Conservation (phyloP, 768 basidiomycete genomes). For the Hygrophoropsis aurantiaca region DNA sequence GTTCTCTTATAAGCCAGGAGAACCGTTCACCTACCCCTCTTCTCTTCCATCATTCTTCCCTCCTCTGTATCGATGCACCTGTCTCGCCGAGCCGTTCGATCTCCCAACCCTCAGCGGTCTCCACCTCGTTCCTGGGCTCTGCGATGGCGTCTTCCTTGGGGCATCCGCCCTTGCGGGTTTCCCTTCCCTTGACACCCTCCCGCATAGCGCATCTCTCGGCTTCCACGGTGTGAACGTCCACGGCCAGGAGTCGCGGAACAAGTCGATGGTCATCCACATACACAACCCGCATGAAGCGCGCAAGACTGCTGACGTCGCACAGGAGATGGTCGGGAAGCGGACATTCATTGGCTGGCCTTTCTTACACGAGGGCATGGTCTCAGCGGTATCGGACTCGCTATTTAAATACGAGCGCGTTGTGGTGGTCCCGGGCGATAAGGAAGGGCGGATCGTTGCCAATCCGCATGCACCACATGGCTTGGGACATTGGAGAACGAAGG, state of each 20-base stretch:
- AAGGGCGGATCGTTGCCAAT: conserved; percentile 66
- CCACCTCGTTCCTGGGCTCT: conserved; percentile 81
- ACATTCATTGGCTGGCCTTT: conserved; percentile 92
- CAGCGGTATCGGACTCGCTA: conserved; percentile 80
- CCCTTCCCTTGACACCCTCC: conserved; percentile 90
- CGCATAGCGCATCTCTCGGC: conserved; percentile 71
- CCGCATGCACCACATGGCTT: conserved; percentile 72
- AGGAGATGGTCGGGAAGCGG: conserved; percentile 70
- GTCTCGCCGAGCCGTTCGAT: conserved; percentile 79
- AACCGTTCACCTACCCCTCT: conserved; percentile 78
- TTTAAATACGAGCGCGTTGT: conserved; percentile 81
- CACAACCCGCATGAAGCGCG: conserved; percentile 68
- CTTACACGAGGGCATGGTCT: conserved; percentile 87
- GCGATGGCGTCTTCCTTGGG: conserved; percentile 87
- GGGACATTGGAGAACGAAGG: conserved; percentile 76
- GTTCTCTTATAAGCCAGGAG: conserved; percentile 67
- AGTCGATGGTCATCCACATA: conserved; percentile 90
- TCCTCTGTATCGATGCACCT: conserved; percentile 75
- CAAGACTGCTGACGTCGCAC: conserved; percentile 73
- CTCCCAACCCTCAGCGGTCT: conserved; percentile 85
- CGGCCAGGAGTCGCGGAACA: conserved; percentile 85
- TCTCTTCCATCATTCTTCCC: conserved; percentile 97
- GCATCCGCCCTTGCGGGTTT: conserved; percentile 89
- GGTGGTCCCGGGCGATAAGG: conserved; percentile 47
- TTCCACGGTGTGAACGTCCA: conserved; percentile 93